Evolutionary conservation across 768 basidiomycete species (phyloP).

Genomic region (Naganishia randhawae): DNA sequence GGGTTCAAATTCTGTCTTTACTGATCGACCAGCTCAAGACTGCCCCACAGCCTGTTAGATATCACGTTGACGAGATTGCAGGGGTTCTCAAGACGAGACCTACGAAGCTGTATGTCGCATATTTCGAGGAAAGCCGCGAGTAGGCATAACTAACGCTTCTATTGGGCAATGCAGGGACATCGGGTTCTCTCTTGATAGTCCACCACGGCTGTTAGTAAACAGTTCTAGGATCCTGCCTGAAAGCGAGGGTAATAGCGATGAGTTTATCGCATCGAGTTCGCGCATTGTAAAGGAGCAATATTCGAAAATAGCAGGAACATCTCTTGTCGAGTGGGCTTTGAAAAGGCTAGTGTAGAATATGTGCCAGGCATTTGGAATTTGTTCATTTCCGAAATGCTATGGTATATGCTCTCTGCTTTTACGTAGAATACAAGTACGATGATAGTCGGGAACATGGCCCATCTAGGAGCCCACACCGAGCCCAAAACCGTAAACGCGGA

Average conservation of each 20-base stretch:
- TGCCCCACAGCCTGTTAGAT: background rate
- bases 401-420: slow-evolving; percentile 12
- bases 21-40: slow-evolving; percentile 2
- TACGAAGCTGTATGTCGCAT: slow-evolving; percentile 5
- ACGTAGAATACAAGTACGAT: slow-evolving; percentile 20
- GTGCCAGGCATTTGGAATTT: background rate
- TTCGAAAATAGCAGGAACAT: background rate
- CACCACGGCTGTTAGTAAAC: background rate
- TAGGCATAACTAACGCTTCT: background rate
- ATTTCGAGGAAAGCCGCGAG: too few relatives aligned
- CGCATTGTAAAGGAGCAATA: slow-evolving; percentile 5
- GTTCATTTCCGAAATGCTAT: slow-evolving; percentile 15
- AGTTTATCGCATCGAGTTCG: background rate
- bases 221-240: slow-evolving; percentile 3
- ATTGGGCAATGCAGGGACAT: background rate
- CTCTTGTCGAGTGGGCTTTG: background rate
- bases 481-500: background rate
- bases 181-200: background rate
- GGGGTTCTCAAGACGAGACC: slow-evolving; percentile 16
- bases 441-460: slow-evolving; percentile 11
- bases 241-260: background rate
- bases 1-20: background rate
- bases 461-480: background rate
- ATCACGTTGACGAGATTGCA: slow-evolving; percentile 7
- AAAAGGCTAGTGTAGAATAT: background rate